phyloP scores from a whole-genome alignment of 129 eudicot genomes.

The Tagetes erecta region DNA sequence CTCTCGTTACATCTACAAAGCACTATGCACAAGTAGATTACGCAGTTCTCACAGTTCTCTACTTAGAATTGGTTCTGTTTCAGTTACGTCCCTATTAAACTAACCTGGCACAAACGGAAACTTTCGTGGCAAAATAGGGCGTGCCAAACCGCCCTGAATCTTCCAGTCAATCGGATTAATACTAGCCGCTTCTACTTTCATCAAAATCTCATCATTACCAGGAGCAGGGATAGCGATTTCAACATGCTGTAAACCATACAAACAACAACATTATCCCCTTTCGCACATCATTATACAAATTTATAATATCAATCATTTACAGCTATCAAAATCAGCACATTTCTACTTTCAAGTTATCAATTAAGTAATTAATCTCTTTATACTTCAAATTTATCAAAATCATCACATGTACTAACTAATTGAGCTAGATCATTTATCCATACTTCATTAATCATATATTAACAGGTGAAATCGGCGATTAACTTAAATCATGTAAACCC shows the following conservation, averaged over 20 bases:
- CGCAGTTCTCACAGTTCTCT: too few relatives aligned
- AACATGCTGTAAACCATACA: constrained; percentile 50
- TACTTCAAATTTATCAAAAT: neutral
- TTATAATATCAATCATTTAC: neutral
- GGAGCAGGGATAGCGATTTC: constrained; percentile 67
- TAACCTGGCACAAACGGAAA: constrained; percentile 60
- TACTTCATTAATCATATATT: neutral
- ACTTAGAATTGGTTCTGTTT: neutral
- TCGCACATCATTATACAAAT: neutral
- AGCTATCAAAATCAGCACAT: neutral
- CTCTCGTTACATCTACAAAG: too few relatives aligned
- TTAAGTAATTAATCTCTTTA: neutral
- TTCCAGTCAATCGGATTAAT: constrained; percentile 64
- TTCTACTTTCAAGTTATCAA: neutral
- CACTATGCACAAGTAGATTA: too few relatives aligned
- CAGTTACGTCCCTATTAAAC: neutral
- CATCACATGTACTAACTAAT: neutral
- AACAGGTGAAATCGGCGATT: neutral
- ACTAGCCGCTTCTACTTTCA: constrained; percentile 55
- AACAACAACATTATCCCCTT: neutral
- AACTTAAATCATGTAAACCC: neutral
- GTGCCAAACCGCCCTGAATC: constrained; percentile 53
- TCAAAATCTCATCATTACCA: constrained; percentile 43
- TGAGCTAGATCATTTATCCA: neutral
- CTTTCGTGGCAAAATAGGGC: constrained; percentile 55